Evolutionary conservation across 805 yeast genomes (phyloP), one percentile per base, ranked within the genome.

Genomic region (Alloascoidea africana): DNA sequence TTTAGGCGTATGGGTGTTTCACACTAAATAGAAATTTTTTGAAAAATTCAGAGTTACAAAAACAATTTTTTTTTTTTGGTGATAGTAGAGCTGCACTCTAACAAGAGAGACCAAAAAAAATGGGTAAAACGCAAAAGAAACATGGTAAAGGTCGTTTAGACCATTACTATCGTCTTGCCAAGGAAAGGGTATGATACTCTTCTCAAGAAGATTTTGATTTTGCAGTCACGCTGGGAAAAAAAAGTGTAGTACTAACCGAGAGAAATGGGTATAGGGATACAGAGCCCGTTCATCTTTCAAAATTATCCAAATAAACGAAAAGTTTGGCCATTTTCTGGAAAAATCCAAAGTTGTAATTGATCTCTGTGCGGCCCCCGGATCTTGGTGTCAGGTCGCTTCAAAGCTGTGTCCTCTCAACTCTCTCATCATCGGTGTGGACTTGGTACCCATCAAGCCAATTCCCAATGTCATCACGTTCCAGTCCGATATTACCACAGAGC

Each of bases 341-440:
- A 82, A 84, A 54, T 84, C 96, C 14, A 91, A 85, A 57, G 97
- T 91, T 33, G 96, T 91, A 34, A 83, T 91, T 38, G 98, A 91
- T 70, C 67, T 91, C 49, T 91, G 98, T 77, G 97, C 97, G 38
- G 98, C 98, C 6, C 97, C 97, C 33, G 98, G 98, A 40, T 85
- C 96, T 3, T 91, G 98, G 98, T 91, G 98, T 70, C 98, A 91
- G 63, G 97, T 91, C 34, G 98, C 98, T 1, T 76, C 94, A 1
- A 82, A 86, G 43, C 59, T 85, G 38, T 86, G 97, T 61, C 97
- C 98, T 2, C 66, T 86, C 1, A 85, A 86, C 58, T 84, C 96
- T 0, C 68, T 91, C 47, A 91, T 91, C 51, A 85, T 91, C 39
- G 98, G 98, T 59, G 98, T 91, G n/a, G 98, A 91, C 70, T 79